Evolutionary conservation across 2,329 filamentous ascomycete species (phyloP).

Genomic region (Neopestalotiopsis clavispora): DNA sequence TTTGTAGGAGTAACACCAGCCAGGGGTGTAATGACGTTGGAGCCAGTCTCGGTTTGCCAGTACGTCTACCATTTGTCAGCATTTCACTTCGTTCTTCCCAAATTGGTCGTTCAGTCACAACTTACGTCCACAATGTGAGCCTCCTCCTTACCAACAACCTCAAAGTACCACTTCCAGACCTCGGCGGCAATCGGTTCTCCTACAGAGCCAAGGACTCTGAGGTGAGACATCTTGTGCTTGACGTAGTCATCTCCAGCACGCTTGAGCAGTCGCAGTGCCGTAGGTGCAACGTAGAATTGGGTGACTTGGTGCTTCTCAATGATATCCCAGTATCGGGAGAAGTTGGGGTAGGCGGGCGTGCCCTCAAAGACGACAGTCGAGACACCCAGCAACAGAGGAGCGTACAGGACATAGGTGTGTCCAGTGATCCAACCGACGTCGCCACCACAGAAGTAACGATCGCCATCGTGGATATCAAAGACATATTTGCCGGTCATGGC

Average conservation of each 20-base stretch:
- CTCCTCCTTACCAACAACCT: constrained; percentile 90
- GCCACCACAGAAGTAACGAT: constrained; percentile 96
- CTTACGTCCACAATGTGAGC: constrained; percentile 93
- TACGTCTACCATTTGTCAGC: constrained; percentile 72
- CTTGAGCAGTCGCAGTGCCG: constrained; percentile 90
- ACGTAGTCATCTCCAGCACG: constrained; percentile 93
- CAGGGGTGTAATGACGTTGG: constrained; percentile 91
- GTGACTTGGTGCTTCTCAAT: constrained; percentile 94
- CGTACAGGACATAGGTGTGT: constrained; percentile 98
- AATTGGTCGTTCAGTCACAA: constrained; percentile 29
- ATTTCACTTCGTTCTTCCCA: not conserved
- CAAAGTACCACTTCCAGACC: constrained; percentile 99
- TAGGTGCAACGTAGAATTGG: constrained; percentile 98
- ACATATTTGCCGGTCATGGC: constrained; percentile 97
- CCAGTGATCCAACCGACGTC: constrained; percentile 99
- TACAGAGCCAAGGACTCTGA: constrained; percentile 91
- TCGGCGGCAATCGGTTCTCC: constrained; percentile 97
- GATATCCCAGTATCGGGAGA: constrained; percentile 98
- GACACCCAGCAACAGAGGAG: constrained; percentile 89
- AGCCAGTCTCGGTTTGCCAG: constrained; percentile 99
- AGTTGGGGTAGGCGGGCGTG: constrained; percentile 95
- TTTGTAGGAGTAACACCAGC: constrained; percentile 95
- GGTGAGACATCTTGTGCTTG: constrained; percentile 84
- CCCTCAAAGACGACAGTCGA: constrained; percentile 97
- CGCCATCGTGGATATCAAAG: constrained; percentile 94